A percentile compares a stretch with the other conserved stretches of the same genome.
Evolutionary conservation across 2,329 filamentous ascomycete genomes (phyloP).

Genomic region (Fusarium sp.): DNA sequence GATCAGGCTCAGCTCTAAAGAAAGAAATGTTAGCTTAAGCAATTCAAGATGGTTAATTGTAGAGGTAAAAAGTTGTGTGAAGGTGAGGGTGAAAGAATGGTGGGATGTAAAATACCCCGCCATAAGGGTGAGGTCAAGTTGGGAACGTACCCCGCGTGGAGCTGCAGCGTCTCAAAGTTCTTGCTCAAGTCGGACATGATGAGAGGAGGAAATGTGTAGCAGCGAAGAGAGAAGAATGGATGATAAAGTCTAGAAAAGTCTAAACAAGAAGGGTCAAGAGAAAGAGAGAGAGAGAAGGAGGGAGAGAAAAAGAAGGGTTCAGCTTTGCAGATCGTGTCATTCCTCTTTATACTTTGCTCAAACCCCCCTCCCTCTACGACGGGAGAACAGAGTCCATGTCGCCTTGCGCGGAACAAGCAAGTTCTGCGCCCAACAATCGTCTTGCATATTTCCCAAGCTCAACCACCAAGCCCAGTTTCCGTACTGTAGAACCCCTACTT

Average conservation of each 20-base stretch:
- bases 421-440: background rate
- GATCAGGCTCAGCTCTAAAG: constrained; percentile 77
- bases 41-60: background rate
- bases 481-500: background rate
- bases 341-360: constrained; percentile 39
- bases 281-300: constrained; percentile 25
- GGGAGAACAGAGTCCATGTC: background rate
- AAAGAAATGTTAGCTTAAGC: constrained; percentile 15
- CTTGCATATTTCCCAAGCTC: background rate
- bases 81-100: background rate
- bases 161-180: constrained; percentile 84
- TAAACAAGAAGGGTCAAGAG: constrained; percentile 34
- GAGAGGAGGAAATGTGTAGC: no score
- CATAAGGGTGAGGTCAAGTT: constrained; percentile 14
- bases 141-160: constrained; percentile 76
- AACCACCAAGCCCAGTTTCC: background rate
- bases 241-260: background rate
- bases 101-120: constrained; percentile 22
- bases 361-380: background rate
- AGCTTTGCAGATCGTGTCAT: constrained; percentile 15
- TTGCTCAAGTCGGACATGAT: constrained; percentile 58
- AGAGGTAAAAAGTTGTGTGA: no score
- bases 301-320: background rate
- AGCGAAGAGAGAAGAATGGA: no score
- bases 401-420: background rate